Percentiles rank a stretch among this genome's conserved stretches.
Conservation (phyloP, 352 stramenopile genomes). For the Pythium dissimile region DNA sequence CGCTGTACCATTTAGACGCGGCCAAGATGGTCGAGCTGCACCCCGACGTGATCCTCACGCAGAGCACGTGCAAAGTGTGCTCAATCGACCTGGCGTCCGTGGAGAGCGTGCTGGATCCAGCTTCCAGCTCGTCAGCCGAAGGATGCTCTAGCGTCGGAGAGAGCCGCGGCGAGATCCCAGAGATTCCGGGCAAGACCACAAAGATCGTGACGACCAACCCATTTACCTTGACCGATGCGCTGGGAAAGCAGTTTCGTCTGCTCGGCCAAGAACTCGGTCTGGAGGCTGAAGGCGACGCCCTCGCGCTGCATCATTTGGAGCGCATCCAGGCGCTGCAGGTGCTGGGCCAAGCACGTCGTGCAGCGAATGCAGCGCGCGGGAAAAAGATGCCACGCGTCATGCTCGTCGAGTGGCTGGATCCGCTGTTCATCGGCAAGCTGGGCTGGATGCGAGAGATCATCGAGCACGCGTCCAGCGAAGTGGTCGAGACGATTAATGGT, state of each 20-base stretch:
- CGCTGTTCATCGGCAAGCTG: conserved; percentile 55
- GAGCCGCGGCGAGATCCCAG: conserved; percentile 6
- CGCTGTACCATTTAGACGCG: conserved; percentile 61
- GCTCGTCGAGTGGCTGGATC: conserved; percentile 74
- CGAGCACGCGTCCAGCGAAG: conserved; percentile 7
- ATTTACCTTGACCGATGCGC: conserved; percentile 35
- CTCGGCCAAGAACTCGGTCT: conserved; percentile 47
- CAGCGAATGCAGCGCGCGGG: conserved; percentile 1
- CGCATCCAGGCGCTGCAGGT: conserved; percentile 26
- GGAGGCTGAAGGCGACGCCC: conserved; percentile 29
- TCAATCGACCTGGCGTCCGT: conserved; percentile 67
- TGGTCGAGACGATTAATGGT: conserved; percentile 8
- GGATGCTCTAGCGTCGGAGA: neutral
- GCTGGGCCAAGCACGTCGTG: conserved; percentile 12
- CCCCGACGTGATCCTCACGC: conserved; percentile 70
- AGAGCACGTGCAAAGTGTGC: conserved; percentile 69
- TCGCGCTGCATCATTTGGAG: conserved; percentile 31
- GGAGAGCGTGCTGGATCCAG: conserved; percentile 22
- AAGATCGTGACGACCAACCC: conserved; percentile 49
- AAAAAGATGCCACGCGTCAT: conserved; percentile 31
- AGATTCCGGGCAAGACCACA: conserved; percentile 23
- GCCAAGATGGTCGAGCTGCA: conserved; percentile 30
- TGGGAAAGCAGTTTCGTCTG: conserved; percentile 48
- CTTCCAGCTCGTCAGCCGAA: neutral
- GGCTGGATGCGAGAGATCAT: conserved; percentile 74